phyloP scores from a whole-genome alignment of 495 filamentous ascomycete genomes.

The Trichoderma asperelloides region DNA sequence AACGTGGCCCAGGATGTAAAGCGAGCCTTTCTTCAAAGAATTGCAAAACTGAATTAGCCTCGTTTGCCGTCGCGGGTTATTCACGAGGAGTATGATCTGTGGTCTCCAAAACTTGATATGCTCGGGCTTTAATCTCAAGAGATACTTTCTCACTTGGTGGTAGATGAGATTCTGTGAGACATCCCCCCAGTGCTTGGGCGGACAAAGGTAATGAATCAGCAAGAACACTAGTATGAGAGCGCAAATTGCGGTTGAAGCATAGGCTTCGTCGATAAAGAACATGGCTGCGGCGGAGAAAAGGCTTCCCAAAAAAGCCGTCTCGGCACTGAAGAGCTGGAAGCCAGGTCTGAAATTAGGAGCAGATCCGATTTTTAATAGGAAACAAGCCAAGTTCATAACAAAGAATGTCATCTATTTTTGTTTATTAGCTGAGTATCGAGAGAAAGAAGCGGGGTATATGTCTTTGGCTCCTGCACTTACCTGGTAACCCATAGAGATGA shows the following conservation, averaged over 20 bases:
- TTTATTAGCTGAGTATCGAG: background rate
- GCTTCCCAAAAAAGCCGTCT: conserved; percentile 67
- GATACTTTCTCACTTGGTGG: conserved; percentile 83
- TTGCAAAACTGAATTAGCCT: conserved; percentile 87
- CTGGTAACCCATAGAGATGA: conserved; percentile 82
- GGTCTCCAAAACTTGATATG: conserved; percentile 92
- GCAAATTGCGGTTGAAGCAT: conserved; percentile 66
- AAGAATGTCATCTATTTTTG: conserved; percentile 53
- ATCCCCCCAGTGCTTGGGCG: conserved; percentile 84
- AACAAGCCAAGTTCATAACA: conserved; percentile 78
- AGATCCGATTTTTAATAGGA: conserved; percentile 83
- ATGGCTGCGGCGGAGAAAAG: conserved; percentile 68
- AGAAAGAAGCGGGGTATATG: background rate
- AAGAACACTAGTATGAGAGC: conserved; percentile 69
- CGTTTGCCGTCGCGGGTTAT: conserved; percentile 66
- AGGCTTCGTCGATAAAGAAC: conserved; percentile 84
- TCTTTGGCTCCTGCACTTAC: conserved; percentile 38
- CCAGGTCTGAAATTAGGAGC: conserved; percentile 84
- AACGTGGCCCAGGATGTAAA: conserved; percentile 82
- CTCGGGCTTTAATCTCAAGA: conserved; percentile 71
- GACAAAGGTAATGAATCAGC: conserved; percentile 74
- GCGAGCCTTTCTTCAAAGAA: conserved; percentile 75
- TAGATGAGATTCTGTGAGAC: conserved; percentile 86
- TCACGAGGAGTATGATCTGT: conserved; percentile 75
- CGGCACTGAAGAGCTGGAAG: conserved; percentile 83